Evolutionary conservation across 176 grass and related monocot genomes (phyloP).

Genomic region (Urochloa ruziziensis): DNA sequence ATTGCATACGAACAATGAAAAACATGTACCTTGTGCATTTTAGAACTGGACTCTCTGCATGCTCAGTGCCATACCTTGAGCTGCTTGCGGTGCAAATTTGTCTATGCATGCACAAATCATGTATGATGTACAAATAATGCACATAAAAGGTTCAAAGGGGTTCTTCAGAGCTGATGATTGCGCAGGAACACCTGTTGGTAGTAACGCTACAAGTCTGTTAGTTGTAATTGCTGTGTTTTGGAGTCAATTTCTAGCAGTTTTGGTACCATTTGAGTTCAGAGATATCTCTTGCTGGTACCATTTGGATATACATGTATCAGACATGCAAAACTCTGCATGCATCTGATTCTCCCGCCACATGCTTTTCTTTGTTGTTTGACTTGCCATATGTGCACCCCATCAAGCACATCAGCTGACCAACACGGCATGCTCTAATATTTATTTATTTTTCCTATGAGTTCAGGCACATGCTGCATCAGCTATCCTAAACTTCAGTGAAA

Average conservation of each 20-base stretch:
- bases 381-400: slow-evolving; percentile 17
- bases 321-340: background rate
- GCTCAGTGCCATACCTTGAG: background rate
- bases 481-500: slow-evolving; percentile 94
- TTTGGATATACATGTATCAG: background rate
- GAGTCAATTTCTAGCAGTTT: background rate
- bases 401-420: background rate
- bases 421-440: slow-evolving; percentile 30
- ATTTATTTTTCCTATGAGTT: slow-evolving; percentile 15
- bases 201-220: background rate
- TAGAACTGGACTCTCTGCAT: background rate
- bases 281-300: background rate
- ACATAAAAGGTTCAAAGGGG: background rate
- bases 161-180: background rate
- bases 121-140: background rate
- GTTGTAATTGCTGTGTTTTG: background rate
- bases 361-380: slow-evolving; percentile 18
- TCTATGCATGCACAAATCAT: background rate
- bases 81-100: background rate
- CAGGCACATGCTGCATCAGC: slow-evolving; percentile 96
- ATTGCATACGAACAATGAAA: background rate
- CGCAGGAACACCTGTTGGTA: background rate
- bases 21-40: background rate
- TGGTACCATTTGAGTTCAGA: background rate
- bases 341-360: background rate